These are phyloP conservation scores for Ophiosphaerella herpotricha DNA, from an alignment of 2,329 filamentous ascomycete genomes.

Conservation along the genomic window DNA sequence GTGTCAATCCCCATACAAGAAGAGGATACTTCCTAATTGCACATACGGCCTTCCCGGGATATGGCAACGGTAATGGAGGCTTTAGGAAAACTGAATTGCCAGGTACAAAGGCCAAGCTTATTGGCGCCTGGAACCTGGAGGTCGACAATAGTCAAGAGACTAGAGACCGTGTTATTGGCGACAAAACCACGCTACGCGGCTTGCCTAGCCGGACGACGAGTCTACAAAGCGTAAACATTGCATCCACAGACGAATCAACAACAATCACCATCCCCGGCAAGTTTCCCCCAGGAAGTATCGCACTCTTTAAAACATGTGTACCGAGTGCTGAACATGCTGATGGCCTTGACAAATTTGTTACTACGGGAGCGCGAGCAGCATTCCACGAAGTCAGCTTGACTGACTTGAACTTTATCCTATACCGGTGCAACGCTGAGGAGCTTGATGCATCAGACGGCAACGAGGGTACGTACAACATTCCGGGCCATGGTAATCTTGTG, in stretches of 20 bases:
- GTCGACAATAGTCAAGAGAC: conserved; percentile 78
- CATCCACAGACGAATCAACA: conserved; percentile 73
- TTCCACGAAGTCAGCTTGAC: conserved; percentile 75
- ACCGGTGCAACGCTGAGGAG: conserved; percentile 89
- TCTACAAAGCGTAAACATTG: conserved; percentile 73
- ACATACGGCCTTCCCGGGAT: conserved; percentile 92
- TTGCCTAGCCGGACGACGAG: conserved; percentile 82
- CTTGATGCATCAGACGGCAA: conserved; percentile 75
- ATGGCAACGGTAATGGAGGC: conserved; percentile 79
- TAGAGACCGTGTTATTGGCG: conserved; percentile 66
- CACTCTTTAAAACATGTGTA: conserved; percentile 95
- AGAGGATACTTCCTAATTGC: conserved; percentile 96
- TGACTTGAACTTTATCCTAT: conserved; percentile 90
- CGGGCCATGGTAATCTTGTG: conserved; percentile 79
- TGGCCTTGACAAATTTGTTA: conserved; percentile 84
- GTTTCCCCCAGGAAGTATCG: conserved; percentile 93
- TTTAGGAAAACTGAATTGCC: conserved; percentile 79
- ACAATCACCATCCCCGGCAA: conserved; percentile 78
- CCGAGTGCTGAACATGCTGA: conserved; percentile 82
- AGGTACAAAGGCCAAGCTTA: conserved; percentile 81
- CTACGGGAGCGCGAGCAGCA: conserved; percentile 76
- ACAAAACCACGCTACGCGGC: conserved; percentile 75
- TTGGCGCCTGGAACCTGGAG: conserved; percentile 91
- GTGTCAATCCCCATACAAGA: conserved; percentile 87
- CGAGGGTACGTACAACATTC: conserved; percentile 89